Conservation (phyloP, 1,284 basidiomycete species). For the Ustilago crameri region DNA sequence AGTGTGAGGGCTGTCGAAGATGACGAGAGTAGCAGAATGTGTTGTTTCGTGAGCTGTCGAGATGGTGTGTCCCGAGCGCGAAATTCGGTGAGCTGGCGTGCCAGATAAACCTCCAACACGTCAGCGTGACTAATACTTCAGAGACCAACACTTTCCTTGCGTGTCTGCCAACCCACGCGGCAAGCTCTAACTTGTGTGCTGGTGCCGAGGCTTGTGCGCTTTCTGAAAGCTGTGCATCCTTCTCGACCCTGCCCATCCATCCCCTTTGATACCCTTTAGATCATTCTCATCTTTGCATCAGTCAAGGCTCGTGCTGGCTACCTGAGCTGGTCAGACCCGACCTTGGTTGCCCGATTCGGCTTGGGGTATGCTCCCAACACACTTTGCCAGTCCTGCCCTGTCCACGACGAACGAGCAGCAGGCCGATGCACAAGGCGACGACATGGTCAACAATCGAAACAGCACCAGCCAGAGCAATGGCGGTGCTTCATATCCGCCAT, state of each 20-base stretch:
- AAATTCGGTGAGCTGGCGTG: neutral
- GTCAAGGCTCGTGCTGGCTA: too few species aligned
- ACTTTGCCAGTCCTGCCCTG: conserved; percentile 33
- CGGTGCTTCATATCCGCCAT: conserved; percentile 19
- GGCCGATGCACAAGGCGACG: conserved; percentile 5
- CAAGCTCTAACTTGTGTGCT: neutral
- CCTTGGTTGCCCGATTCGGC: neutral
- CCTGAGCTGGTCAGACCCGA: too few species aligned
- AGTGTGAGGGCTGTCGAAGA: neutral
- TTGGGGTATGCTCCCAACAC: conserved; percentile 47
- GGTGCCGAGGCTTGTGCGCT: too few species aligned
- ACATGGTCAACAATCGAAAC: conserved; percentile 17
- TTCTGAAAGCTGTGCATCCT: neutral
- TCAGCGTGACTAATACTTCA: conserved; percentile 26
- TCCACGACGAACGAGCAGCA: conserved; percentile 11
- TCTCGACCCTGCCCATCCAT: neutral
- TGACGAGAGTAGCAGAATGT: neutral
- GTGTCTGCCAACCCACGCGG: neutral
- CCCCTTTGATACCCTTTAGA: neutral
- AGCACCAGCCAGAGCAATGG: conserved; percentile 6
- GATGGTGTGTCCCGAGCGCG: conserved; percentile 29
- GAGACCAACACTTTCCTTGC: conserved; percentile 29
- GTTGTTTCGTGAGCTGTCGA: neutral
- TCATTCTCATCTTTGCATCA: too few species aligned
- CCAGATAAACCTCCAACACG: conserved; percentile 5